Conservation (phyloP, 176 grass and related monocot genomes). For the Puccinellia tenuiflora region DNA sequence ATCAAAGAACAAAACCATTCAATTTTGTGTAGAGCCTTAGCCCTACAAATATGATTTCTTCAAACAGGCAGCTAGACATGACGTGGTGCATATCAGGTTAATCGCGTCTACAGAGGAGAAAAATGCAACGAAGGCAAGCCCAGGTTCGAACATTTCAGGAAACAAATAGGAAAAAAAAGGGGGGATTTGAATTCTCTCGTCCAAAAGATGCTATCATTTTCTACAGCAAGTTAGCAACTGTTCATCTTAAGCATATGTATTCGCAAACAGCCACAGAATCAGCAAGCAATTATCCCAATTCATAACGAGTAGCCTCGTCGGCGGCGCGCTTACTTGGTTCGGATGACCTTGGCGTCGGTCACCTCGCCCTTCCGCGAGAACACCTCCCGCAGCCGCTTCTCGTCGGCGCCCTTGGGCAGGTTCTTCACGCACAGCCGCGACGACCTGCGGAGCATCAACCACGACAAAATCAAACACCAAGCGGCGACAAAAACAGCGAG, state of each 20-base stretch:
- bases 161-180: too few species aligned
- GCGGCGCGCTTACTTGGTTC: constrained; percentile 49
- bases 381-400: constrained; percentile 79
- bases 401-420: constrained; percentile 80
- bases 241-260: not conserved
- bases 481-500: not conserved
- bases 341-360: constrained; percentile 83
- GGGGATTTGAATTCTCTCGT: not conserved
- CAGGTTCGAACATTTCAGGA: not conserved
- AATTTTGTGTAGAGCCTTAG: not conserved
- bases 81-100: not conserved
- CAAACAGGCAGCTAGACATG: not conserved
- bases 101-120: not conserved
- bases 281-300: not conserved
- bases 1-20: constrained; percentile 7
- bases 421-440: constrained; percentile 93
- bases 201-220: not conserved
- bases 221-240: not conserved
- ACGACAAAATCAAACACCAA: not conserved
- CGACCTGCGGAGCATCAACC: constrained; percentile 23
- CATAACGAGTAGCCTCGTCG: not conserved
- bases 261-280: too few species aligned
- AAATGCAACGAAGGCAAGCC: not conserved
- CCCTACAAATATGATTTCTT: not conserved
- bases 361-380: constrained; percentile 89